Evolutionary conservation across 2,329 filamentous ascomycete genomes (phyloP), one percentile per base, ranked within the genome.

Genomic region (Fusarium sp.): DNA sequence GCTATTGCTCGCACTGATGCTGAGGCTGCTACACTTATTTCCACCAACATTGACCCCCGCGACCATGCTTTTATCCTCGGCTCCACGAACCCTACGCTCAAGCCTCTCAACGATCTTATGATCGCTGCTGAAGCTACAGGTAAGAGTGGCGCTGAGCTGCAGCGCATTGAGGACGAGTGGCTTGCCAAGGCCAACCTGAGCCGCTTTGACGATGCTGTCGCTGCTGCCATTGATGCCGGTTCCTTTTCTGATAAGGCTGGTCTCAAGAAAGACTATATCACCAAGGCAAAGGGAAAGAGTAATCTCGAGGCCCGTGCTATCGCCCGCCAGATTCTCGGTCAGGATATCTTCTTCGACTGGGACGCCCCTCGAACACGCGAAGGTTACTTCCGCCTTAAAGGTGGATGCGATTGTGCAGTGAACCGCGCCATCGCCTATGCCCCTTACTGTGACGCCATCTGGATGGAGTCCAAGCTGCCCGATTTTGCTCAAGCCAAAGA

Each of bases 401-500:
- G 96, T 65, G 96, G 96, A 63, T 97, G 93, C 77, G 90, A 94
- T 80, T 97, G 93, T 80, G 94, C 94, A 64, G 85, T 98, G 79
- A 97, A 96, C 86, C 90, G 95, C 49, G 95, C 94, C 34, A 84
- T 97, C 62, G 93, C 95, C 8, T 98, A 97, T 78, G 95, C 93
- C 0, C 95, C 96, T 4, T 97, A 97, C 83, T 92, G 92, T 68
- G 95, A 98, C 78, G 90, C 97, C 80, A 97, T 99, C 82, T 99
- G 96, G 96, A 99, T 99, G 96, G 96, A 99, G 88, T 95, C 92
- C 84, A 98, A 97, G 84, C 86, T 97, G 72, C 96, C 96, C 47
- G 95, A 98, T 80, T 98, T 86, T 80, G 86, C 87, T 51, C 96
- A 98, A 84, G 96, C 96, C 25, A 89, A 93, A 84, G 92, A 98